phyloP scores from a whole-genome alignment of 768 basidiomycete species.

The Gymnopilus junonius region DNA sequence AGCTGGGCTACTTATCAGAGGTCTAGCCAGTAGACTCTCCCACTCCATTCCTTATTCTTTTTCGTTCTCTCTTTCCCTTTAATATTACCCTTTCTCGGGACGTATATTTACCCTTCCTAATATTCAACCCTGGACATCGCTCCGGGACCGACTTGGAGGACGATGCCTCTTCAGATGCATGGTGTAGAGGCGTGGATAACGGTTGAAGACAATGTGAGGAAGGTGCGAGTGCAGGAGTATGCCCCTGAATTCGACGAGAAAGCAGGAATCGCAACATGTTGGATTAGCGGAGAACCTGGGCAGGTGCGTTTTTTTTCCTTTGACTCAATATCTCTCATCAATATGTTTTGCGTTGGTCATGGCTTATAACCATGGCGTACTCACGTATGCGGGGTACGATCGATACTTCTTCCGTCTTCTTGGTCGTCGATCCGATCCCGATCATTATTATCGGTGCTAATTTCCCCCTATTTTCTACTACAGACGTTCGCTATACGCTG shows the following conservation, averaged over 20 bases:
- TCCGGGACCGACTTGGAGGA: background rate
- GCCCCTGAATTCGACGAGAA: conserved; percentile 29
- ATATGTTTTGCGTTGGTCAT: background rate
- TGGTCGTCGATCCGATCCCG: conserved; percentile 8
- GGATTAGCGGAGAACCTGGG: conserved; percentile 34
- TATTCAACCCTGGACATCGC: conserved; percentile 12
- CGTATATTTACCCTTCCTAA: conserved; percentile 7
- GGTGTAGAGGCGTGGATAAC: conserved; percentile 37
- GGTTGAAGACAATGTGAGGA: conserved; percentile 30
- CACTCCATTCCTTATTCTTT: conserved; percentile 14
- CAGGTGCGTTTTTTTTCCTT: conserved; percentile 23
- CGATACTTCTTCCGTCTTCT: conserved; percentile 7
- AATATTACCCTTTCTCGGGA: background rate
- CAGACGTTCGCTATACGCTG: conserved; percentile 35
- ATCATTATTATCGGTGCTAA: conserved; percentile 8
- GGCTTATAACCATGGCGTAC: background rate
- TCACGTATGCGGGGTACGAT: background rate
- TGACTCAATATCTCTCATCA: background rate
- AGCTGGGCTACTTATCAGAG: conserved; percentile 10
- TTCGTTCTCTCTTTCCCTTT: conserved; percentile 4
- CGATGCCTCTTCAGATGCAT: conserved; percentile 32
- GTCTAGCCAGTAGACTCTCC: conserved; percentile 20
- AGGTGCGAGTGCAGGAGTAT: conserved; percentile 29
- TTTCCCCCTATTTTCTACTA: conserved; percentile 9
- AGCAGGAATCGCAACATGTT: conserved; percentile 30